Percentiles rank a stretch among this genome's conserved stretches.
These are phyloP conservation scores for Haplosporangium gracile DNA, from an alignment of 192 early-diverging fungal species.

Conservation along the genomic window DNA sequence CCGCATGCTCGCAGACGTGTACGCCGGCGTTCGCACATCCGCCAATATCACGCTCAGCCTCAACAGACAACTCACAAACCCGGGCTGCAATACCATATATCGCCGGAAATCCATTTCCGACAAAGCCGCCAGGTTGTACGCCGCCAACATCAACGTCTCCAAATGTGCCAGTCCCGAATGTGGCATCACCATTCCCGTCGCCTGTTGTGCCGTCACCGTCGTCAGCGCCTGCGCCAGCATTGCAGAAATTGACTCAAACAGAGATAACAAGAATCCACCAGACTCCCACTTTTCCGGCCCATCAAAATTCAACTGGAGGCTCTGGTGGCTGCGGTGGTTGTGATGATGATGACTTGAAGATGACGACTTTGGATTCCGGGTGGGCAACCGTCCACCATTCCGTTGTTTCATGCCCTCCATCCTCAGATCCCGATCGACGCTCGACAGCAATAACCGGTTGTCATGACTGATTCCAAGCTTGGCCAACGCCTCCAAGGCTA, in stretches of 20 bases:
- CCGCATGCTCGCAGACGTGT: constrained; percentile 47
- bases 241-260: constrained; percentile 52
- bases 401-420: constrained; percentile 20
- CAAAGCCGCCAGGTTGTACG: constrained; percentile 62
- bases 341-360: background rate
- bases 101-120: constrained; percentile 46
- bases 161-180: constrained; percentile 62
- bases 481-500: constrained; percentile 73
- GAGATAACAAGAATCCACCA: constrained; percentile 39
- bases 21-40: constrained; percentile 40
- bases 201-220: constrained; percentile 23
- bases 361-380: constrained; percentile 4
- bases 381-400: constrained; percentile 7
- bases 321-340: background rate
- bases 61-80: constrained; percentile 48
- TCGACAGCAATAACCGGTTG: constrained; percentile 63
- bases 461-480: constrained; percentile 71
- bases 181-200: constrained; percentile 17
- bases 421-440: constrained; percentile 34
- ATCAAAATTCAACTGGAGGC: background rate
- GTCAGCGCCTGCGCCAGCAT: constrained; percentile 49
- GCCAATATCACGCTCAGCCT: constrained; percentile 42
- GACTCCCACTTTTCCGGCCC: constrained; percentile 34
- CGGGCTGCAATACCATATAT: constrained; percentile 44
- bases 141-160: constrained; percentile 66